Base-by-base conservation (phyloP, 2,329 filamentous ascomycete genomes). In the Colletotrichum melonis region DNA sequence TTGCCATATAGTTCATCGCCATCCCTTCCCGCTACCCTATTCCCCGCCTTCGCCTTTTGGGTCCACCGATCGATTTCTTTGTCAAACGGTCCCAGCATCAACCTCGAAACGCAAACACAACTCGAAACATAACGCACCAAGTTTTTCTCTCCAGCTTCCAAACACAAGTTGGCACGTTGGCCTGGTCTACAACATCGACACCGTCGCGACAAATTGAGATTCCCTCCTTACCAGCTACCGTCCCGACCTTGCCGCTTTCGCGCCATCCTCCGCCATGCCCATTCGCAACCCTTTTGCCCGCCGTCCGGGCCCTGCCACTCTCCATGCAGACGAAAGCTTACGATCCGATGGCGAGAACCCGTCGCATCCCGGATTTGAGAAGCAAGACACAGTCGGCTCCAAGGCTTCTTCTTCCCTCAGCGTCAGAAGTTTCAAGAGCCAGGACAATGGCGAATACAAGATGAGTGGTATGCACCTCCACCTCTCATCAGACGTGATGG, bases 221-320 rank as follows among this genome's bases (percentile, higher is more conserved):
- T 49, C 63, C 26, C 46, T 22, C 49, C 30, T 35, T 22, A 5
- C 8, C 7, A 55, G 26, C 4, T 14, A 14, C 42, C 46, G 14
- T 59, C 38, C 56, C 56, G 62, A 64, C 46, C 12, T 16, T 42
- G n/a, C 55, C 56, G 67, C 67, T 38, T 32, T 22, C 57, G 57
- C 49, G n/a, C 26, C 24, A 32, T 35, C 38, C 19, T 57, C 35
- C 42, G 49, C 49, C 72, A 94, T 94, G 92, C 89, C 91, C 24
- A 93, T 94, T 80, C 91, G 93, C 77, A 95, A 94, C 81, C 91
- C 92, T 35, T 93, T 95, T 80, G 85, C 88, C 69, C 89, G 90
- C 78, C 91, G 90, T 66, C 84, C 88, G 67, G 89, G 87, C 75
- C 82, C 81, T 76, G 80, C 79, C 75, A 79, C 82, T 73, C 79